Percentiles rank a stretch among this genome's conserved stretches.
phyloP scores from a whole-genome alignment of 371 early-diverging fungal species.

The Funneliformis caledonium region DNA sequence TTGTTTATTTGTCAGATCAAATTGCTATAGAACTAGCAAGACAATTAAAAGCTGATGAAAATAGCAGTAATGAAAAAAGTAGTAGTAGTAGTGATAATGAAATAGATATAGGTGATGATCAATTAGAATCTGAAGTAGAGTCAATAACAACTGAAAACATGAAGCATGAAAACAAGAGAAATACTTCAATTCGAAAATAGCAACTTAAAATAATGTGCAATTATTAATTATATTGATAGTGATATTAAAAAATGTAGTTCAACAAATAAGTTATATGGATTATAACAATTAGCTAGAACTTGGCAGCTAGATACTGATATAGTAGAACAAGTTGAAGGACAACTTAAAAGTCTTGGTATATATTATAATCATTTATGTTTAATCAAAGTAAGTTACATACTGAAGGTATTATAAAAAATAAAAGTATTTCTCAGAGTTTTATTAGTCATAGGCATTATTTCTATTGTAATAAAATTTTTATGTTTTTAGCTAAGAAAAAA shows the following conservation, averaged over 20 bases:
- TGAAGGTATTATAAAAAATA: neutral
- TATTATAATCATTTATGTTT: neutral
- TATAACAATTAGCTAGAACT: neutral
- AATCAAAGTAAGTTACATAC: neutral
- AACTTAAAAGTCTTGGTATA: neutral
- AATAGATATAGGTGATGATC: neutral
- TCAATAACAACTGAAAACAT: neutral
- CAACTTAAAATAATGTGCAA: neutral
- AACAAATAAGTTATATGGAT: neutral
- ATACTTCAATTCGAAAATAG: neutral
- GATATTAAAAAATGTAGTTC: neutral
- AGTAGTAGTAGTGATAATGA: no score
- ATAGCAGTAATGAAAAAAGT: neutral
- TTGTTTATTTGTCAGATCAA: neutral
- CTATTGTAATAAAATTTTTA: neutral
- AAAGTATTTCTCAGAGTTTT: neutral
- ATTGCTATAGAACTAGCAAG: neutral
- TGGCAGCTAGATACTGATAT: no score
- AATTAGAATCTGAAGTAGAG: neutral
- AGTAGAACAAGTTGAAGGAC: neutral
- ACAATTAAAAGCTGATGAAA: neutral
- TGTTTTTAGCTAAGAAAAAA: neutral
- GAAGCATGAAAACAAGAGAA: neutral
- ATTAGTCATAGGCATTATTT: neutral
- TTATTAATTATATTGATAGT: neutral